Percentiles rank a stretch among this genome's conserved stretches.
Evolutionary conservation across 805 yeast genomes (phyloP).

Genomic region (Metschnikowia orientalis): DNA sequence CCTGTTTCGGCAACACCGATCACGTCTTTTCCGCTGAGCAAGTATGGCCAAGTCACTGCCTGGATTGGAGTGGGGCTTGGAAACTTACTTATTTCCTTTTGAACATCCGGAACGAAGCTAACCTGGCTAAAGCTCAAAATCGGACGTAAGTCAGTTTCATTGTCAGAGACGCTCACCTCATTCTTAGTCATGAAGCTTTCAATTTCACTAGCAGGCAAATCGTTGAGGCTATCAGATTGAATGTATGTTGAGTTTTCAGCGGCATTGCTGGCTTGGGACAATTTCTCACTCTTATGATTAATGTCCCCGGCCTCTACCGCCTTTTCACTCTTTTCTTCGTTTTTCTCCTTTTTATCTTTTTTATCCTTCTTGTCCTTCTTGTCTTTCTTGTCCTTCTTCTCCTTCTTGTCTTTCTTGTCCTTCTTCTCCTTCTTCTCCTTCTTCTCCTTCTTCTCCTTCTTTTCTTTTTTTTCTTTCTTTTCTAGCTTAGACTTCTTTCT

Average conservation of each 20-base stretch:
- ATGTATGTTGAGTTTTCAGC: conserved; percentile 22
- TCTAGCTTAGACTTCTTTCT: conserved; percentile 23
- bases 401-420: conserved; percentile 20
- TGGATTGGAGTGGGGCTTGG: conserved; percentile 95
- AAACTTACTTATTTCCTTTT: conserved; percentile 61
- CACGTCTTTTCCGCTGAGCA: conserved; percentile 74
- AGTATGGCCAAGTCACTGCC: conserved; percentile 90
- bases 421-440: conserved; percentile 22
- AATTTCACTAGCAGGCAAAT: conserved; percentile 50
- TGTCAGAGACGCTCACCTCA: conserved; percentile 76
- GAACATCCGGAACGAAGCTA: conserved; percentile 48
- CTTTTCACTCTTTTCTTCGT: conserved; percentile 2
- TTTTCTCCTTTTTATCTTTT: conserved; percentile 12
- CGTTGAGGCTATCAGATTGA: conserved; percentile 37
- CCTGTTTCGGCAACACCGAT: conserved; percentile 99
- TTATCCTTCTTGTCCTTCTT: conserved; percentile 32
- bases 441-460: conserved; percentile 20
- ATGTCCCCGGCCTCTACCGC: conserved; percentile 1
- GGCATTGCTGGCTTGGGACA: conserved; percentile 4
- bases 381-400: conserved; percentile 39
- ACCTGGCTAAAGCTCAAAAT: conserved; percentile 63
- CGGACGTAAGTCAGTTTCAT: conserved; percentile 54
- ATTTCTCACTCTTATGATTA: neutral
- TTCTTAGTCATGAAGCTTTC: conserved; percentile 62
- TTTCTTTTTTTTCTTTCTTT: conserved; percentile 15